Evolutionary conservation across 2,329 filamentous ascomycete genomes (phyloP).

Genomic region (Hyphodiscus sp.): DNA sequence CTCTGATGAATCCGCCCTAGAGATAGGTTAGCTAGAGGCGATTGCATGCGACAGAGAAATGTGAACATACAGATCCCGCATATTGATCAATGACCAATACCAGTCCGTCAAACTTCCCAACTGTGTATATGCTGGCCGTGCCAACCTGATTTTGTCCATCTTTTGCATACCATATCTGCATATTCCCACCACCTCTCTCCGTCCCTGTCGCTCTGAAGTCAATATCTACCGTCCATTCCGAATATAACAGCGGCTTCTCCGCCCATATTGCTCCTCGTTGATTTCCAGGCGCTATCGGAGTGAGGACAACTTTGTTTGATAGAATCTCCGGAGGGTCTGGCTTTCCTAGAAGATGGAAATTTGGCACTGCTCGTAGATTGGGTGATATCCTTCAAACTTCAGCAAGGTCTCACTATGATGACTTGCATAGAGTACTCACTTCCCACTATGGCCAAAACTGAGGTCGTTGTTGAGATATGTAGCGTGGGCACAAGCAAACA

Average conservation of each 20-base stretch:
- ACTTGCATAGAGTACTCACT: constrained; percentile 17
- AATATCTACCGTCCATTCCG: constrained; percentile 76
- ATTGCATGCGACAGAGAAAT: neutral
- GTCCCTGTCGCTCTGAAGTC: constrained; percentile 83
- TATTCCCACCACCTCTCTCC: constrained; percentile 78
- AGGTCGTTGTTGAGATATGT: constrained; percentile 28
- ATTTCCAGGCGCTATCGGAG: constrained; percentile 80
- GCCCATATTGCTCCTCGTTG: constrained; percentile 80
- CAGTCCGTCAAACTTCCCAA: constrained; percentile 81
- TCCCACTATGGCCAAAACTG: constrained; percentile 40
- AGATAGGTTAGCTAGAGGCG: constrained; percentile 7
- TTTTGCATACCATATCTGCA: constrained; percentile 87
- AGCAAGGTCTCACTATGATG: constrained; percentile 1
- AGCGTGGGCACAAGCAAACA: constrained; percentile 26
- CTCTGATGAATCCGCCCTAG: constrained; percentile 72
- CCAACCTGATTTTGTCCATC: constrained; percentile 60
- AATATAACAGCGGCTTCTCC: constrained; percentile 52
- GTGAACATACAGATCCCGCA: constrained; percentile 50
- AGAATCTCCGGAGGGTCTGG: constrained; percentile 57
- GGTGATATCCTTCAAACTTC: constrained; percentile 26
- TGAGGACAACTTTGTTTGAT: constrained; percentile 88
- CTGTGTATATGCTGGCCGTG: constrained; percentile 75
- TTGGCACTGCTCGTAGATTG: constrained; percentile 25
- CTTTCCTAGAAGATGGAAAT: constrained; percentile 31
- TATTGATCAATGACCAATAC: constrained; percentile 81